A percentile compares a stretch with the other conserved stretches of the same genome.
Evolutionary conservation across 2,329 filamentous ascomycete species (phyloP).

Genomic region (Cercospora sesami): DNA sequence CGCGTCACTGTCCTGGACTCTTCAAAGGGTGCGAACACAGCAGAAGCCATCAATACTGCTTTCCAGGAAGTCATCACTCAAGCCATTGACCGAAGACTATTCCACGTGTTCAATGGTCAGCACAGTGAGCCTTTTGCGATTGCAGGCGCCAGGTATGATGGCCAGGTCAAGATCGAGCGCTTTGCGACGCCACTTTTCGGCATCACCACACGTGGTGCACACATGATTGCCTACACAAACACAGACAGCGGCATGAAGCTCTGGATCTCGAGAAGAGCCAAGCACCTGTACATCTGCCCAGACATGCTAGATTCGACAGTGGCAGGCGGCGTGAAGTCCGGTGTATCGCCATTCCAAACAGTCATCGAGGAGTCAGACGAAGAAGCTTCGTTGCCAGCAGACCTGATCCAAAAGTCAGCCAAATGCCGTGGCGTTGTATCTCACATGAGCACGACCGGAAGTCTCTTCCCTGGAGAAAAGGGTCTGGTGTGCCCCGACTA

Average conservation of each 20-base stretch:
- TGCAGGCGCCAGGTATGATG: slow-evolving; percentile 58
- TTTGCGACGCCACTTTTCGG: slow-evolving; percentile 71
- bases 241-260: slow-evolving; percentile 61
- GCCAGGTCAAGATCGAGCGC: slow-evolving; percentile 73
- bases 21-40: slow-evolving; percentile 63
- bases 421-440: slow-evolving; percentile 68
- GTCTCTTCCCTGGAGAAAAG: slow-evolving; percentile 72
- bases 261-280: slow-evolving; percentile 77
- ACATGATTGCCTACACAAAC: slow-evolving; percentile 71
- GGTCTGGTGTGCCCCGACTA: slow-evolving; percentile 83
- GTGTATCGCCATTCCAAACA: slow-evolving; percentile 77
- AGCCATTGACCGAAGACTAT: slow-evolving; percentile 52
- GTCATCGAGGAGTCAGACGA: slow-evolving; percentile 83
- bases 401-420: slow-evolving; percentile 62
- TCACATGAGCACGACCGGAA: slow-evolving; percentile 77
- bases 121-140: slow-evolving; percentile 76
- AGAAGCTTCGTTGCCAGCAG: slow-evolving; percentile 75
- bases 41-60: slow-evolving; percentile 56
- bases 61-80: slow-evolving; percentile 64
- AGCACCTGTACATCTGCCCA: slow-evolving; percentile 79
- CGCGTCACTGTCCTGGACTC: slow-evolving; percentile 41
- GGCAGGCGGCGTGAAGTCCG: slow-evolving; percentile 77
- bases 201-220: slow-evolving; percentile 71
- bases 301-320: slow-evolving; percentile 91
- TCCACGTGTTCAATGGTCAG: slow-evolving; percentile 73